A percentile compares a stretch with the other conserved stretches of the same genome.
Conservation (phyloP, 1,139 yeast species). For the Pichia inconspicua region DNA sequence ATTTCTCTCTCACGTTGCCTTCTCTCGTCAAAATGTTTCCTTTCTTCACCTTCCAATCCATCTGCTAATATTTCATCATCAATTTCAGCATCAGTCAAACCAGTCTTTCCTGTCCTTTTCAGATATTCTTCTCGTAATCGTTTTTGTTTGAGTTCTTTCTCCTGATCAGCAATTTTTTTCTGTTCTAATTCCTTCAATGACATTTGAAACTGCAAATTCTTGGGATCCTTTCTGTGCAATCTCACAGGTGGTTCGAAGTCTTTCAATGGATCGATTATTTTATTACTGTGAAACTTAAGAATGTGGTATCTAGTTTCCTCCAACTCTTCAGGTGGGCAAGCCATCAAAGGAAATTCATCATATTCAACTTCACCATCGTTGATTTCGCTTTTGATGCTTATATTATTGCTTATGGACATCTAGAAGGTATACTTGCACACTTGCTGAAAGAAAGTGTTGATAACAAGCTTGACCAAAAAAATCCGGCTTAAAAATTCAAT, state of each 20-base stretch:
- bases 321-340: constrained; percentile 66
- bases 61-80: constrained; percentile 25
- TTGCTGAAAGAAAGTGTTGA: not conserved
- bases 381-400: constrained; percentile 4
- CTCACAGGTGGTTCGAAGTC: constrained; percentile 78
- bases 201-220: constrained; percentile 78
- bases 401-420: not conserved
- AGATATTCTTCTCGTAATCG: constrained; percentile 25
- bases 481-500: too few relatives aligned
- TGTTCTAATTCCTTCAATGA: constrained; percentile 55
- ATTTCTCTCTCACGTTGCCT: constrained; percentile 29
- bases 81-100: constrained; percentile 21
- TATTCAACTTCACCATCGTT: constrained; percentile 18
- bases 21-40: constrained; percentile 22
- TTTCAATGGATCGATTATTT: constrained; percentile 56
- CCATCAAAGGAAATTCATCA: constrained; percentile 63
- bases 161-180: constrained; percentile 37
- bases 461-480: too few relatives aligned
- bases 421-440: not conserved
- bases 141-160: constrained; percentile 27
- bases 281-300: constrained; percentile 68
- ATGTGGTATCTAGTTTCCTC: constrained; percentile 74
- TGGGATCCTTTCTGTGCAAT: constrained; percentile 86
- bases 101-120: constrained; percentile 18
- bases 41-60: constrained; percentile 26